Percentiles rank a stretch among this genome's conserved stretches.
Conservation (phyloP, 2,329 filamentous ascomycete genomes). For the Zasmidium citrigriseum region DNA sequence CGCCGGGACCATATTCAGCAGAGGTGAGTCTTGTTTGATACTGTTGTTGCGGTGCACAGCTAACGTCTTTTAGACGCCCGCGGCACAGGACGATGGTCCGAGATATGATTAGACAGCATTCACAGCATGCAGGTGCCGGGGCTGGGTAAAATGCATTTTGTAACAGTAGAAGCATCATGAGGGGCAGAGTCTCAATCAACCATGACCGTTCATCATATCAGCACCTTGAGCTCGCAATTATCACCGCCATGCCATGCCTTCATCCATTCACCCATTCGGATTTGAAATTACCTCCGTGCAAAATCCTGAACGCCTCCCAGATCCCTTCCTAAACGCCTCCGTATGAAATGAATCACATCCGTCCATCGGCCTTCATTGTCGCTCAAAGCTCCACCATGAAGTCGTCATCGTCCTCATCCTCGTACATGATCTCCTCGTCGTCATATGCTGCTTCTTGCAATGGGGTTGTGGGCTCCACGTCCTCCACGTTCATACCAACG, state of each 20-base stretch:
- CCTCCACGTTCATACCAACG: background rate
- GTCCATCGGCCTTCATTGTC: background rate
- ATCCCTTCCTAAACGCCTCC: background rate
- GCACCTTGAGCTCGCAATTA: background rate
- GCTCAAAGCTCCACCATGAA: background rate
- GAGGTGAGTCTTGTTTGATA: background rate
- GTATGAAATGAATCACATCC: background rate
- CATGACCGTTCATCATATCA: constrained; percentile 2
- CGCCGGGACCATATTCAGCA: constrained; percentile 50
- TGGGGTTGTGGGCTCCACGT: background rate
- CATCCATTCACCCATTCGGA: background rate
- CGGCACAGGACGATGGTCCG: constrained; percentile 43
- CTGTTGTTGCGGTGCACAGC: background rate
- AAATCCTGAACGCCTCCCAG: background rate
- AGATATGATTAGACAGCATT: constrained; percentile 39
- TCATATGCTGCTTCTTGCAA: background rate
- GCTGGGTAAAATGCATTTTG: background rate
- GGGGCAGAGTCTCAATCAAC: too few species aligned
- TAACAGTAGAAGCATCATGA: too few species aligned
- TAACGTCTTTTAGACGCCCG: constrained; percentile 51
- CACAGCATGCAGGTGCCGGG: background rate
- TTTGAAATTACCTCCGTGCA: background rate
- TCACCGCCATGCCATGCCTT: background rate
- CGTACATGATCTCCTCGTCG: background rate
- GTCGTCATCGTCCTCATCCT: background rate